Evolutionary conservation across 345 rosid species (phyloP).

Genomic region (Brassica nigra): DNA sequence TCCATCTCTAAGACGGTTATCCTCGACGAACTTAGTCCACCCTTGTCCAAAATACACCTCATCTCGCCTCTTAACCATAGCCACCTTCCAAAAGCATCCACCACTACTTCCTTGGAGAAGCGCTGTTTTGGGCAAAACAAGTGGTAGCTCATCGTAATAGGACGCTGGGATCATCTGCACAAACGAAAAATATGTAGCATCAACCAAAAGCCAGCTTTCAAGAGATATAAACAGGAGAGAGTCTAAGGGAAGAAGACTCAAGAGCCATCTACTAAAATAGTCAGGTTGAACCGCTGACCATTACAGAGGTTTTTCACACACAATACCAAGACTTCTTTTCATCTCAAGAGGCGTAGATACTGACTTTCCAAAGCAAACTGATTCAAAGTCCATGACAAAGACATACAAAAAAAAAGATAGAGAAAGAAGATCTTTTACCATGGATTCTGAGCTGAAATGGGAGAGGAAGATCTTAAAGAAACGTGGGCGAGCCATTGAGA

Average conservation of each 20-base stretch:
- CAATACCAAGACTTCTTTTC: not conserved
- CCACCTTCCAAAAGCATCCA: constrained; percentile 27
- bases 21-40: not conserved
- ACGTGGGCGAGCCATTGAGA: not conserved
- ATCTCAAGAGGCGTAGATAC: not conserved
- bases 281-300: too few relatives aligned
- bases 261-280: not conserved
- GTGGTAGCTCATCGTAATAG: constrained; percentile 25
- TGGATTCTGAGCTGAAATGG: not conserved
- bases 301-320: not conserved
- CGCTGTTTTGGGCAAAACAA: constrained; percentile 15
- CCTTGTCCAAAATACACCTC: constrained; percentile 14
- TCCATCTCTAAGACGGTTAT: not conserved
- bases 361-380: not conserved
- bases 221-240: not conserved
- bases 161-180: constrained; percentile 17
- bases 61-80: not conserved
- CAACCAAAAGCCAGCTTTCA: not conserved
- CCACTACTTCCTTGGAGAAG: constrained; percentile 23
- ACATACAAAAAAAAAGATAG: not conserved
- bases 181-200: too few relatives aligned
- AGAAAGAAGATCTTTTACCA: not conserved
- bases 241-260: too few relatives aligned
- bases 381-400: not conserved
- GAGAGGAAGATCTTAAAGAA: constrained; percentile 5